A percentile compares a stretch with the other conserved stretches of the same genome.
Conservation (phyloP, 768 basidiomycete species). For the Lactarius deliciosus region DNA sequence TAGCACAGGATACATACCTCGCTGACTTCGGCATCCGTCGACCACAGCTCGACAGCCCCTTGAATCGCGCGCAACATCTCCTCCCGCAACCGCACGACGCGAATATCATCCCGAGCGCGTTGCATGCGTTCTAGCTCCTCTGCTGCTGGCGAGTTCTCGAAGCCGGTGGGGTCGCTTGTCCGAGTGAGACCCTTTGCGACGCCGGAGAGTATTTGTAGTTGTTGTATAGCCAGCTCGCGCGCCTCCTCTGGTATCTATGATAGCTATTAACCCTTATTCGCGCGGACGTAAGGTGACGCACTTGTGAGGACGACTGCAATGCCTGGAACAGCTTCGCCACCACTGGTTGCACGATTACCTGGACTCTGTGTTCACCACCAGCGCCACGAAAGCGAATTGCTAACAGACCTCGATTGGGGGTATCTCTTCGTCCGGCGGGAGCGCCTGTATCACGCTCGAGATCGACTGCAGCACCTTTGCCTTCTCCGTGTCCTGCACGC, state of each 20-base stretch:
- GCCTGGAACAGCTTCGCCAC: conserved; percentile 66
- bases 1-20: conserved; percentile 52
- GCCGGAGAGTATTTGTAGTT: conserved; percentile 80
- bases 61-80: conserved; percentile 60
- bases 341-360: conserved; percentile 78
- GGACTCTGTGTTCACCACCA: conserved; percentile 14
- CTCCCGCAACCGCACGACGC: conserved; percentile 64
- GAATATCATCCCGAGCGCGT: conserved; percentile 60
- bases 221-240: conserved; percentile 59
- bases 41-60: conserved; percentile 71
- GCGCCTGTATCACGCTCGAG: conserved; percentile 88
- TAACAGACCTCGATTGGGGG: conserved; percentile 65
- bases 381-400: neutral
- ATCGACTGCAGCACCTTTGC: conserved; percentile 91
- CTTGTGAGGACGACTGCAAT: conserved; percentile 53
- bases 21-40: conserved; percentile 70
- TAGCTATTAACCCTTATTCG: neutral
- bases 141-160: conserved; percentile 56
- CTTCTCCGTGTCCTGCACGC: conserved; percentile 84
- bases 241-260: conserved; percentile 72
- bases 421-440: conserved; percentile 76
- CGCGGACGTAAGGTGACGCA: conserved; percentile 34
- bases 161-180: conserved; percentile 62
- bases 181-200: conserved; percentile 86
- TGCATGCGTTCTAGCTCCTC: conserved; percentile 56